These are phyloP conservation scores for Cercophora samala DNA, from an alignment of 495 filamentous ascomycete species.

Conservation along the genomic window DNA sequence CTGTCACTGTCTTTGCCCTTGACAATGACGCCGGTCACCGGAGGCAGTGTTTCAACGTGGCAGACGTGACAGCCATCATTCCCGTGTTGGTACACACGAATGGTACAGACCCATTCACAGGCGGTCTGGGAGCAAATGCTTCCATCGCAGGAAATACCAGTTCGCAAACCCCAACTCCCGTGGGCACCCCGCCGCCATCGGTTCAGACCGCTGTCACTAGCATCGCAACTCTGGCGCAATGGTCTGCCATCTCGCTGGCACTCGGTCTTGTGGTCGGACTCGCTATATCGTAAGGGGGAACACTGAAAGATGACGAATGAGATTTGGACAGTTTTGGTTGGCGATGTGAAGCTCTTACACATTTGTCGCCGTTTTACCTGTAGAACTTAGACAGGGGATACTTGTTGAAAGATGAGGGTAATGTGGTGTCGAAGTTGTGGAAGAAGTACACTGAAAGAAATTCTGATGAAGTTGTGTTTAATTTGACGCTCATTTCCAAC, in stretches of 20 bases:
- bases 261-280: neutral
- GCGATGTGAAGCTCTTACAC: neutral
- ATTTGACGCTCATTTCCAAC: neutral
- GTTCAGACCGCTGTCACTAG: conserved; percentile 11
- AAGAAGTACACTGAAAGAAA: neutral
- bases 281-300: neutral
- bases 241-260: neutral
- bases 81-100: conserved; percentile 18
- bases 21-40: conserved; percentile 34
- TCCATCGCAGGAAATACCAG: conserved; percentile 13
- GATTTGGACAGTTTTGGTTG: neutral
- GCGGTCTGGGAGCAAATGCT: conserved; percentile 13
- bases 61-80: conserved; percentile 16
- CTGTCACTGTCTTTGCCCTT: conserved; percentile 38
- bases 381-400: neutral
- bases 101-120: conserved; percentile 8
- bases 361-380: neutral
- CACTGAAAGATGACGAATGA: neutral
- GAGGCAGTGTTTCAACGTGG: conserved; percentile 17
- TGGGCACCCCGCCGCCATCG: neutral
- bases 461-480: neutral
- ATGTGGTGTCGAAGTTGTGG: neutral
- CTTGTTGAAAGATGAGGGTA: neutral
- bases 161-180: neutral
- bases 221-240: neutral